phyloP scores from a whole-genome alignment of 768 basidiomycete species.

The Cyathus striatus region DNA sequence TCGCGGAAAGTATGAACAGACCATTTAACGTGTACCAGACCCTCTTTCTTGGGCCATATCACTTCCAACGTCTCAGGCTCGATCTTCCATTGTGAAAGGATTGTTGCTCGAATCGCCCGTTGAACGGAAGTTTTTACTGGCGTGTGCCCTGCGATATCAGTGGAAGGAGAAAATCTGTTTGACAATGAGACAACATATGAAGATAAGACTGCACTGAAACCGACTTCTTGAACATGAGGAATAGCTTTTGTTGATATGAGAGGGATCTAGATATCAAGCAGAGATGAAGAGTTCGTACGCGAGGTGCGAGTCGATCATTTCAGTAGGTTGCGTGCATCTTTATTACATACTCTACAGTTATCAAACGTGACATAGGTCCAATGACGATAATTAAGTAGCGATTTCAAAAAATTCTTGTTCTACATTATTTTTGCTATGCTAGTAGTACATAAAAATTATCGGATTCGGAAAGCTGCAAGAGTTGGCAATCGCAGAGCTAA shows the following conservation, averaged over 20 bases:
- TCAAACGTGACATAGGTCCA: slow-evolving; percentile 2
- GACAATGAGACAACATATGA: slow-evolving; percentile 6
- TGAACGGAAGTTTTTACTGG: slow-evolving; percentile 93
- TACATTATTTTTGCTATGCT: slow-evolving; percentile 37
- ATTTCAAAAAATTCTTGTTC: slow-evolving; percentile 12
- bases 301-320: not conserved
- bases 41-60: slow-evolving; percentile 99
- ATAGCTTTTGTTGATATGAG: not conserved
- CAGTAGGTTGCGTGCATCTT: too few species aligned
- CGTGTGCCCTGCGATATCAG: slow-evolving; percentile 87
- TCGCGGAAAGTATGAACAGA: slow-evolving; percentile 29
- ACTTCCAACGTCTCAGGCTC: slow-evolving; percentile 78
- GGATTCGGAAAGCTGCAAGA: slow-evolving; percentile 20
- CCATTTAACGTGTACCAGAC: slow-evolving; percentile 92
- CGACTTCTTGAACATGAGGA: slow-evolving; percentile 73
- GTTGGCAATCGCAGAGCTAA: slow-evolving; percentile 22
- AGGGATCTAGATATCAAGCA: not conserved
- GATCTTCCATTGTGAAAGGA: slow-evolving; percentile 82
- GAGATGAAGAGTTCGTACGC: not conserved
- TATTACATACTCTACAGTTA: slow-evolving; percentile 2
- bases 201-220: slow-evolving; percentile 4
- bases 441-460: slow-evolving; percentile 37
- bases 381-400: slow-evolving; percentile 4
- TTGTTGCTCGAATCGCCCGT: slow-evolving; percentile 72
- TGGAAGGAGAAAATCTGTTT: slow-evolving; percentile 60